Base-by-base conservation (phyloP, 2,329 filamentous ascomycete species). In the Berkeleyomyces basicola region DNA sequence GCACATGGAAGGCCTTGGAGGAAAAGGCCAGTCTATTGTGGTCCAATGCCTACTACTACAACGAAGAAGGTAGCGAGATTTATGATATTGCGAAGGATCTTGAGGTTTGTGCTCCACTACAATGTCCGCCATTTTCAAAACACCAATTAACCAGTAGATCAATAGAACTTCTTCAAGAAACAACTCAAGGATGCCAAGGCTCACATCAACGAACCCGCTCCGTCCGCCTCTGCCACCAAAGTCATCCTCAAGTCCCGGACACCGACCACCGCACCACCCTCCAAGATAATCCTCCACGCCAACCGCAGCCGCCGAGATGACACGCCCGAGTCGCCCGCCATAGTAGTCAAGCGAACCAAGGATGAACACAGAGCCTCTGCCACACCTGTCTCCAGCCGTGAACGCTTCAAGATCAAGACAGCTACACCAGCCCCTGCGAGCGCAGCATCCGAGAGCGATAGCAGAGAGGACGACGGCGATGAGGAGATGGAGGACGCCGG, bases 41-140 rank as follows among this genome's bases (percentile, higher is more conserved):
- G 91, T 81, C 80, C 58, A 96, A 96, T 72, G 90, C 90, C 0
- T 87, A 84, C 69, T 86, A 86, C 64, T 96, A 92, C 76, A 96
- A 96, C 67, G 89, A 96, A 72, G 90, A 96, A 70, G 88, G 86
- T 3, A 96, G 91, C 69, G 86, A 90, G 14, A 91, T 96, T 60
- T 89, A 85, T 66, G 78, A 82, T 31, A 77, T 93, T 65, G 89
- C 90, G 0, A 82, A 84, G 58, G 84, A 93, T 65, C 81, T 96
- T 5, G 85, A 95, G 82, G 88, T 89, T 75, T 37, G 51, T n/a
- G 39, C 33, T 7, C 33, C 33, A 9, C 7, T 16, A 14, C 40
- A 9, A 16, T n/a, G n/a, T 49, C 42, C n/a, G 3, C 16, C 6
- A 9, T 46, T 36, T 46, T 4, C 43, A 31, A 10, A 10, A 37